These are phyloP conservation scores for Meredithiella fracta DNA, from an alignment of 2,329 filamentous ascomycete species.

Conservation along the genomic window DNA sequence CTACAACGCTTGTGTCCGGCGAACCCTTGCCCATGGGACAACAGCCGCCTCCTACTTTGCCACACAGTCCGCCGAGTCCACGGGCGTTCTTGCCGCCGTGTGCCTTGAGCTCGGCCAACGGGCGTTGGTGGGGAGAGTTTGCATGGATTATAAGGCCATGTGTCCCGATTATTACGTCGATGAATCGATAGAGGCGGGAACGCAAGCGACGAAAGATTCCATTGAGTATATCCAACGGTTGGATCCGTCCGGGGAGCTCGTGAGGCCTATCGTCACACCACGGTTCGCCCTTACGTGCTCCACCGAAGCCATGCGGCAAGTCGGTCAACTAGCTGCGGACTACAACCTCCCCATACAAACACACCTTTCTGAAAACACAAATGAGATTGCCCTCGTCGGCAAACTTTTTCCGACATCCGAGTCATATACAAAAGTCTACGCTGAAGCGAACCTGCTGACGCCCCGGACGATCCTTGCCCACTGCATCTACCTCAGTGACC, in stretches of 20 bases:
- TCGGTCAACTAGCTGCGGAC: conserved; percentile 48
- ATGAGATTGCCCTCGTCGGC: conserved; percentile 56
- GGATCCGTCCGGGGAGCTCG: conserved; percentile 47
- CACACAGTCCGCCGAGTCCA: conserved; percentile 69
- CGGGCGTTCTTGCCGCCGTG: conserved; percentile 77
- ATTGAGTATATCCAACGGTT: conserved; percentile 50
- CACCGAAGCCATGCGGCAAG: conserved; percentile 37
- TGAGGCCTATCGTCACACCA: conserved; percentile 67
- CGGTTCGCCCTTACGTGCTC: conserved; percentile 51
- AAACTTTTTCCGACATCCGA: conserved; percentile 47
- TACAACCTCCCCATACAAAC: conserved; percentile 62
- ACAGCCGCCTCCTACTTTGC: conserved; percentile 93
- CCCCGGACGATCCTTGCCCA: conserved; percentile 69
- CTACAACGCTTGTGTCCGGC: conserved; percentile 61
- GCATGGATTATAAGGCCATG: conserved; percentile 60
- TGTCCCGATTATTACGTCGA: conserved; percentile 71
- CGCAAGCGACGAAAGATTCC: conserved; percentile 38
- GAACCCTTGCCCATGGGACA: conserved; percentile 77
- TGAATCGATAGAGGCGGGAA: conserved; percentile 39
- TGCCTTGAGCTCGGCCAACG: conserved; percentile 69
- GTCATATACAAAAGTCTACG: conserved; percentile 67
- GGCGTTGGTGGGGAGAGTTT: conserved; percentile 83
- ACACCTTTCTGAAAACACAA: conserved; percentile 70
- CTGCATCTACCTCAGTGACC: conserved; percentile 55
- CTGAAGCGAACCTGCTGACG: conserved; percentile 51